Conservation (phyloP, 179 eudicot genomes). For the Silene noctiflora region DNA sequence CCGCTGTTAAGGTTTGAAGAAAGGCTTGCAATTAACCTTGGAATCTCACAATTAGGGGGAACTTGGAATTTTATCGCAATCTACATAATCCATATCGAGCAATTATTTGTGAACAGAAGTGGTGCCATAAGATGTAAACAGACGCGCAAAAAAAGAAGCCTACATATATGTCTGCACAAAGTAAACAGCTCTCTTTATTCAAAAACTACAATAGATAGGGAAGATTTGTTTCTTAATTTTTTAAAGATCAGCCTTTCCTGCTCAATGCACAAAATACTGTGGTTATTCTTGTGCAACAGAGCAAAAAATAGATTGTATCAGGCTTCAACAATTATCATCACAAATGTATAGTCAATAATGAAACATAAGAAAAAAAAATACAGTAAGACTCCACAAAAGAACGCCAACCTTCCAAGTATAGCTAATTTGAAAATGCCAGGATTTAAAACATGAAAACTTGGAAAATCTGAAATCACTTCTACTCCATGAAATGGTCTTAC, state of each 20-base stretch:
- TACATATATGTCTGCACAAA: background rate
- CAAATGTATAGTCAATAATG: no score
- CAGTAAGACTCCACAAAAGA: background rate
- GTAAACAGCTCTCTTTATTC: background rate
- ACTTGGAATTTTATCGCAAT: slow-evolving; percentile 82
- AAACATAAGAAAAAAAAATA: background rate
- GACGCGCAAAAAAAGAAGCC: background rate
- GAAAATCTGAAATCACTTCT: background rate
- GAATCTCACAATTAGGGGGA: slow-evolving; percentile 73
- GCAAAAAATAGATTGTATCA: no score
- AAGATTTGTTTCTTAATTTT: background rate
- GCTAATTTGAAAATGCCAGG: background rate
- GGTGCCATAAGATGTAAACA: background rate
- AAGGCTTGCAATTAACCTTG: slow-evolving; percentile 70
- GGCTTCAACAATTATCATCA: no score
- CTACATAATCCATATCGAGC: slow-evolving; percentile 37
- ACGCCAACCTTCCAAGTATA: background rate
- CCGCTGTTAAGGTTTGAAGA: slow-evolving; percentile 68
- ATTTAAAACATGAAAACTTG: background rate
- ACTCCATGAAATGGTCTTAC: background rate
- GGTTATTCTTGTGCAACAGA: background rate
- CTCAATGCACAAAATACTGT: background rate
- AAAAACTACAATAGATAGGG: background rate
- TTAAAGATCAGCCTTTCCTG: background rate
- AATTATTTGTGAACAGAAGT: background rate